A percentile compares a stretch with the other conserved stretches of the same genome.
Evolutionary conservation across 1,284 basidiomycete species (phyloP).

Genomic region (Cerioporus squamosus): DNA sequence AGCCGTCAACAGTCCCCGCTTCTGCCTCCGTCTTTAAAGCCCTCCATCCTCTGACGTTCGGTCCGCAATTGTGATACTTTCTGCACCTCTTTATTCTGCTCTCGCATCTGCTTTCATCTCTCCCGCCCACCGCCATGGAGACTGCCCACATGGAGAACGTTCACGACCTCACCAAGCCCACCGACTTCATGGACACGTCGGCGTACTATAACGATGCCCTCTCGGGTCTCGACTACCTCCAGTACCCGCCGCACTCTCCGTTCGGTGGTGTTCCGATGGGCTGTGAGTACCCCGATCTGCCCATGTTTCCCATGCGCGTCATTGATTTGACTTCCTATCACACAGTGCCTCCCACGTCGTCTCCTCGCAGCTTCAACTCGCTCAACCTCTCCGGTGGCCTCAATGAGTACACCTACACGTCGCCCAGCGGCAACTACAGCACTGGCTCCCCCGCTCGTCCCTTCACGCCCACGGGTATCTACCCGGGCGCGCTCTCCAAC

Average conservation of each 20-base stretch:
- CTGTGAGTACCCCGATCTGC: conserved; percentile 38
- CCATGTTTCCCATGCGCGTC: conserved; percentile 12
- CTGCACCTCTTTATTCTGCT: conserved; percentile 29
- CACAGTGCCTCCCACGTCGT: conserved; percentile 52
- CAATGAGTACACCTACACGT: conserved; percentile 69
- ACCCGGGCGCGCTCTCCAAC: conserved; percentile 71
- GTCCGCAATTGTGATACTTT: conserved; percentile 33
- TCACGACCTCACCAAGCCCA: conserved; percentile 51
- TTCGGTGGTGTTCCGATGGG: conserved; percentile 48
- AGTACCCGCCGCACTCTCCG: conserved; percentile 51
- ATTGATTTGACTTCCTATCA: conserved; percentile 2
- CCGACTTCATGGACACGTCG: conserved; percentile 58
- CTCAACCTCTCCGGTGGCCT: conserved; percentile 61
- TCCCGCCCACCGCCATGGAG: conserved; percentile 43
- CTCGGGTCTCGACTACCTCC: conserved; percentile 51
- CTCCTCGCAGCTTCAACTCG: conserved; percentile 62
- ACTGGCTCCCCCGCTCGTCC: conserved; percentile 64
- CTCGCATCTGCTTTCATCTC: conserved; percentile 17
- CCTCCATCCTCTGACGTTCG: conserved; percentile 31
- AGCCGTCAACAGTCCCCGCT: conserved; percentile 35
- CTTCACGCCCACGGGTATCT: conserved; percentile 72
- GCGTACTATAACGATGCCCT: conserved; percentile 62
- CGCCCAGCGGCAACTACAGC: conserved; percentile 48
- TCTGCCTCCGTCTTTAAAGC: conserved; percentile 45
- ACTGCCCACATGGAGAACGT: conserved; percentile 54